phyloP scores from a whole-genome alignment of 202 grass and related monocot species.

The Elaeis oleifera region DNA sequence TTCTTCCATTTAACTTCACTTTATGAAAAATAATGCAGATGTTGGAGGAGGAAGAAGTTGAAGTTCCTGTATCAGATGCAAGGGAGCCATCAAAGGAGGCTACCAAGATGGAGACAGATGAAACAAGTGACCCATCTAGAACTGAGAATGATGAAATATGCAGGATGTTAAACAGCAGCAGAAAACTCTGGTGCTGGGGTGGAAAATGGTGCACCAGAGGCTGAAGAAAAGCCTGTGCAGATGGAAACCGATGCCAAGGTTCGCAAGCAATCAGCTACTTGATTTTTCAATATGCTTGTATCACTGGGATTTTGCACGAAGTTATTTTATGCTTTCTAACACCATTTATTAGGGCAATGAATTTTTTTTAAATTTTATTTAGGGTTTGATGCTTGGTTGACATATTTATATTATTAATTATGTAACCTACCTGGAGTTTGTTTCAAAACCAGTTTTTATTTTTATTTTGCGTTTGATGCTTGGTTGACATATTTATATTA shows the following conservation, averaged over 20 bases:
- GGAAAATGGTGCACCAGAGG: slow-evolving; percentile 54
- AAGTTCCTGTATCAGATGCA: slow-evolving; percentile 53
- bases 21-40: slow-evolving; percentile 36
- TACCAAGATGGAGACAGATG: slow-evolving; percentile 82
- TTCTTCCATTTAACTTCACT: not conserved
- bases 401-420: no score
- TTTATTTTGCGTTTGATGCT: no score
- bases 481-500: no score
- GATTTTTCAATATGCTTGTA: not conserved
- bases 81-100: slow-evolving; percentile 45
- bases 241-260: slow-evolving; percentile 96
- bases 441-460: no score
- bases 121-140: slow-evolving; percentile 27
- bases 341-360: no score
- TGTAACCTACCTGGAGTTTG: no score
- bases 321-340: not conserved
- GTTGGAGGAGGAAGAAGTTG: slow-evolving; percentile 81
- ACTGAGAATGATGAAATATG: slow-evolving; percentile 62
- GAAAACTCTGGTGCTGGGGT: slow-evolving; percentile 31
- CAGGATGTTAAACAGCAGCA: slow-evolving; percentile 36
- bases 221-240: slow-evolving; percentile 55
- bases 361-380: no score
- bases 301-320: not conserved
- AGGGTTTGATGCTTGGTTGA: no score
- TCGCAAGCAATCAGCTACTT: not conserved